A percentile compares a stretch with the other conserved stretches of the same genome.
phyloP scores from a whole-genome alignment of 495 filamentous ascomycete species.

The Lophium mytilinum region DNA sequence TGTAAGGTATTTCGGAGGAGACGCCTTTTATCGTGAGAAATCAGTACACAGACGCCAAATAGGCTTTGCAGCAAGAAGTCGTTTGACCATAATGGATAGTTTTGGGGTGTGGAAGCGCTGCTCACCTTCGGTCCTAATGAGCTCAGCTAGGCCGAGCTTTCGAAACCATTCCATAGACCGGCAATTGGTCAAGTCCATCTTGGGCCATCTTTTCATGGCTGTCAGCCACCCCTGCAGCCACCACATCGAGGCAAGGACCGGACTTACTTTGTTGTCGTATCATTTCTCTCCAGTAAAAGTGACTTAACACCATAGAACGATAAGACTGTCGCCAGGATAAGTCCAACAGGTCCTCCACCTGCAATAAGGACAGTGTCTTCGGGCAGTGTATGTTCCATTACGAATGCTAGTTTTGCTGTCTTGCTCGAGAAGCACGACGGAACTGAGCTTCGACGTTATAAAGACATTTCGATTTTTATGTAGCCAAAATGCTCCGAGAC shows the following conservation, averaged over 20 bases:
- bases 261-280: slow-evolving; percentile 22
- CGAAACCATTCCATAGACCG: slow-evolving; percentile 33
- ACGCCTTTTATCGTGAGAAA: not conserved
- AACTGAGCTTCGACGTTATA: too few species aligned
- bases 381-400: not conserved
- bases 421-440: too few species aligned
- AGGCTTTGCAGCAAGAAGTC: not conserved
- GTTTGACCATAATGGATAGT: too few species aligned
- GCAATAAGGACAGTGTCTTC: not conserved
- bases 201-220: slow-evolving; percentile 23
- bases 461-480: too few species aligned
- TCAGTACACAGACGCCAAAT: too few species aligned
- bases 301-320: slow-evolving; percentile 1
- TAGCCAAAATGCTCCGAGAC: not conserved
- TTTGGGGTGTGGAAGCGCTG: too few species aligned
- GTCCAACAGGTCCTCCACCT: slow-evolving; percentile 3
- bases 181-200: slow-evolving; percentile 34
- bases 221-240: too few species aligned
- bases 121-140: slow-evolving; percentile 6
- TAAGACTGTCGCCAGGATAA: not conserved
- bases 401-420: not conserved
- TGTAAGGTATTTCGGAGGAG: not conserved
- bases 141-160: slow-evolving; percentile 28
- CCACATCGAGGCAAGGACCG: not conserved
- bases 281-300: not conserved